Evolutionary conservation across 108 stramenopile genomes (phyloP).

Genomic region (Nitzschia palea): DNA sequence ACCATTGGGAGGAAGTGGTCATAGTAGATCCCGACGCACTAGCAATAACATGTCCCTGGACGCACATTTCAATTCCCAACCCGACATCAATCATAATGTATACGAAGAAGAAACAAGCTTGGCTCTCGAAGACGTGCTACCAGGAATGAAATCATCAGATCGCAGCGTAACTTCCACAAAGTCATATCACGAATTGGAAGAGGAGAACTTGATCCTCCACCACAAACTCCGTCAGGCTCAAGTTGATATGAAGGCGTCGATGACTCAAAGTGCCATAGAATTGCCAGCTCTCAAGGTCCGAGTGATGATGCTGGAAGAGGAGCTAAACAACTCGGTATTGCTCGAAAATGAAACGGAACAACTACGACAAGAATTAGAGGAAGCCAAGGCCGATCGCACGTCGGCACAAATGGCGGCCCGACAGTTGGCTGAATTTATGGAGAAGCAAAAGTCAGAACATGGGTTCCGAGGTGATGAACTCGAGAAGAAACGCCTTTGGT

Average conservation of each 20-base stretch:
- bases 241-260: constrained; percentile 25
- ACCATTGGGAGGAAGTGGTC: constrained; percentile 1
- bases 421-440: constrained; percentile 34
- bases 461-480: constrained; percentile 35
- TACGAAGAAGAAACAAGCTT: constrained; percentile 12
- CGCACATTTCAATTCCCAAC: constrained; percentile 10
- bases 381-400: constrained; percentile 34
- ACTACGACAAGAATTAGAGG: constrained; percentile 31
- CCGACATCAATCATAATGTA: background rate
- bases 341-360: constrained; percentile 27
- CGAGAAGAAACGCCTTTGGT: constrained; percentile 12
- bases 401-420: constrained; percentile 29
- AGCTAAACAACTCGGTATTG: constrained; percentile 11
- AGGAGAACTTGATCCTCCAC: constrained; percentile 16
- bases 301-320: constrained; percentile 27
- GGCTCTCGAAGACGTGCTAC: constrained; percentile 12
- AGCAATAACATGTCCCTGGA: constrained; percentile 2
- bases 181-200: constrained; percentile 31
- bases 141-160: background rate
- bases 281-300: constrained; percentile 39
- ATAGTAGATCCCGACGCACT: background rate
- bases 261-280: constrained; percentile 31
- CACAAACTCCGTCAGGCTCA: constrained; percentile 19
- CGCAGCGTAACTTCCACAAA: constrained; percentile 1
- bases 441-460: constrained; percentile 27